These are phyloP conservation scores for Escovopsis sp. DNA, from an alignment of 2,329 filamentous ascomycete genomes.

Conservation along the genomic window DNA sequence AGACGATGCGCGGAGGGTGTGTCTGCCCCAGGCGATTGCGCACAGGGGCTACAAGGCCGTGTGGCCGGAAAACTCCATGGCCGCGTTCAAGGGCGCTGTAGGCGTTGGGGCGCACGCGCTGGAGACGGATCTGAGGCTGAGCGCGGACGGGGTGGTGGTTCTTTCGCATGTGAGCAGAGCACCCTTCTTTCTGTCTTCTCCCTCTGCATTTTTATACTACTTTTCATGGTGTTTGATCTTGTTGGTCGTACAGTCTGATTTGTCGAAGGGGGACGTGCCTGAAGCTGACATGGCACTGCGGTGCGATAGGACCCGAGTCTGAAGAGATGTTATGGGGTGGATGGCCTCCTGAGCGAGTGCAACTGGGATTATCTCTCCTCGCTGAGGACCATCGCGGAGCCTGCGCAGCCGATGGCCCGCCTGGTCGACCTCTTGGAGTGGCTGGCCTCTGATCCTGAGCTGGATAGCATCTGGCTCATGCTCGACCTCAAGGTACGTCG, in stretches of 20 bases:
- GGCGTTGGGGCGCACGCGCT: conserved; percentile 63
- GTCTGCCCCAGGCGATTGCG: conserved; percentile 56
- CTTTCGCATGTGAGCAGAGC: conserved; percentile 53
- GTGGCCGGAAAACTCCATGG: conserved; percentile 77
- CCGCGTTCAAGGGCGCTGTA: conserved; percentile 60
- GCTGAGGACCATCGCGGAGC: conserved; percentile 51
- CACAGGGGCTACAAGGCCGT: conserved; percentile 66
- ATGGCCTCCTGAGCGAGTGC: conserved; percentile 58
- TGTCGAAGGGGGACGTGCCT: too few species aligned
- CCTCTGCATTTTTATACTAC: neutral
- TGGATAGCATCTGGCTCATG: conserved; percentile 62
- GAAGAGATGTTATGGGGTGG: conserved; percentile 67
- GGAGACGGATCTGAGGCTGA: conserved; percentile 79
- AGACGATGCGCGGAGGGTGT: conserved; percentile 8
- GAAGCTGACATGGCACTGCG: neutral
- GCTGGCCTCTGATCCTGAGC: conserved; percentile 37
- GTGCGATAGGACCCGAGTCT: conserved; percentile 51
- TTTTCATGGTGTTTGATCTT: neutral
- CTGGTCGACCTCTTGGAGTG: conserved; percentile 62
- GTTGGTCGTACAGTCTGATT: neutral
- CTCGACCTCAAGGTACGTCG: conserved; percentile 69
- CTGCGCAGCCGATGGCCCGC: conserved; percentile 58
- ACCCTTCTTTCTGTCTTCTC: neutral
- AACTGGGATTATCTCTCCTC: conserved; percentile 60
- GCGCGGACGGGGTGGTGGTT: conserved; percentile 70